Evolutionary conservation across 345 rosid species (phyloP).

Genomic region (Bruguiera parviflora): DNA sequence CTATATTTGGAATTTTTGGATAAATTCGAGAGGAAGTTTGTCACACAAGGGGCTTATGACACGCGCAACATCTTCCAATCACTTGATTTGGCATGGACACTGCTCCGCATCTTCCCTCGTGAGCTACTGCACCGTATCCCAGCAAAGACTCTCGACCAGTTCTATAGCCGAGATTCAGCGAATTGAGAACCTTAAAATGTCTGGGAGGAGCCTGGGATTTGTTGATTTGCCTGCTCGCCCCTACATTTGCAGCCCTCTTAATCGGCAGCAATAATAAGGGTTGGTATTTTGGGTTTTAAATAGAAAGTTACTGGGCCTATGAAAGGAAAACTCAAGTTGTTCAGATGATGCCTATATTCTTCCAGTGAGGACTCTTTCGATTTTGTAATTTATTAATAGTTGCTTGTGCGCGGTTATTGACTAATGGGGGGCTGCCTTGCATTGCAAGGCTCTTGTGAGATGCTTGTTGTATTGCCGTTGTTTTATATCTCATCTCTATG

Average conservation of each 20-base stretch:
- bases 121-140: constrained; percentile 98
- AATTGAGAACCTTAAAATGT: constrained; percentile 26
- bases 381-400: constrained; percentile 24
- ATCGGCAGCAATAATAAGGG: constrained; percentile 20
- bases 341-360: background rate
- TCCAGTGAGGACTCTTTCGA: background rate
- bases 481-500: background rate
- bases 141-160: constrained; percentile 85
- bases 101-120: constrained; percentile 97
- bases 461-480: constrained; percentile 1
- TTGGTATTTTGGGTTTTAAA: constrained; percentile 11
- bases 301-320: too few relatives aligned
- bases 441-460: background rate
- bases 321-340: background rate
- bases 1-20: constrained; percentile 89
- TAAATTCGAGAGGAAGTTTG: constrained; percentile 93
- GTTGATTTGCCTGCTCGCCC: constrained; percentile 9
- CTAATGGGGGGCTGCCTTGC: too few relatives aligned
- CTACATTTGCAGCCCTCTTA: constrained; percentile 1
- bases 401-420: background rate
- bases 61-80: constrained; percentile 91
- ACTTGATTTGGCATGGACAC: constrained; percentile 92
- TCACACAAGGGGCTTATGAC: constrained; percentile 91
- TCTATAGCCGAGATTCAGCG: constrained; percentile 71
- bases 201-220: constrained; percentile 10